Conservation (phyloP, 192 early-diverging fungal genomes). For the Cetraspora pellucida region DNA sequence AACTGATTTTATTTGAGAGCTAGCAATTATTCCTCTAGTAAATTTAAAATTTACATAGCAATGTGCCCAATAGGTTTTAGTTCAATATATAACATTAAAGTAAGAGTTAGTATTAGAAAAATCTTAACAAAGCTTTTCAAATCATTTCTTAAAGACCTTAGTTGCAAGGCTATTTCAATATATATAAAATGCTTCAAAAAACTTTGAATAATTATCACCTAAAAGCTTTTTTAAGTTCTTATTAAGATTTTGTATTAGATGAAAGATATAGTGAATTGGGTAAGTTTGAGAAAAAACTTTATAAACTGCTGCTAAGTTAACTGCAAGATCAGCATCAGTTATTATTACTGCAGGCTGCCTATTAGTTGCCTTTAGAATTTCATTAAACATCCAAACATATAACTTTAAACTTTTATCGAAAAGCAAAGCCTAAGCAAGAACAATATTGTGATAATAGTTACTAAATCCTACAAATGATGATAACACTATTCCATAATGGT, state of each 20-base stretch:
- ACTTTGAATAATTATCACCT: background rate
- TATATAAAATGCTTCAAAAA: conserved; percentile 1
- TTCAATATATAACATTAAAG: background rate
- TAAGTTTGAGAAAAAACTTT: background rate
- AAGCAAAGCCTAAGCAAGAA: background rate
- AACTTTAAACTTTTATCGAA: background rate
- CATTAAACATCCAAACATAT: conserved; percentile 3
- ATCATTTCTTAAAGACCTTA: background rate
- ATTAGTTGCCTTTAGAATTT: conserved; percentile 8
- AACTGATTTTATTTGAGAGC: background rate
- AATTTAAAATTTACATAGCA: conserved; percentile 6
- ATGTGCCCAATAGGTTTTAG: background rate
- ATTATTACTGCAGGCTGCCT: background rate
- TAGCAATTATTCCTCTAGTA: background rate
- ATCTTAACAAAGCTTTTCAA: background rate
- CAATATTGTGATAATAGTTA: background rate
- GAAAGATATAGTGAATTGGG: background rate
- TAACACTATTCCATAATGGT: background rate
- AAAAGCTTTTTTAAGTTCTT: background rate
- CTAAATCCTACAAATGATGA: background rate
- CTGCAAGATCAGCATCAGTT: background rate
- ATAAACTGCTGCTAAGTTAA: background rate
- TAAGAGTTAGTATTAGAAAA: background rate
- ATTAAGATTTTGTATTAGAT: background rate
- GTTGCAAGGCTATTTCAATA: background rate